Evolutionary conservation across 805 yeast species (phyloP).

Genomic region (Zygosaccharomyces lentus): DNA sequence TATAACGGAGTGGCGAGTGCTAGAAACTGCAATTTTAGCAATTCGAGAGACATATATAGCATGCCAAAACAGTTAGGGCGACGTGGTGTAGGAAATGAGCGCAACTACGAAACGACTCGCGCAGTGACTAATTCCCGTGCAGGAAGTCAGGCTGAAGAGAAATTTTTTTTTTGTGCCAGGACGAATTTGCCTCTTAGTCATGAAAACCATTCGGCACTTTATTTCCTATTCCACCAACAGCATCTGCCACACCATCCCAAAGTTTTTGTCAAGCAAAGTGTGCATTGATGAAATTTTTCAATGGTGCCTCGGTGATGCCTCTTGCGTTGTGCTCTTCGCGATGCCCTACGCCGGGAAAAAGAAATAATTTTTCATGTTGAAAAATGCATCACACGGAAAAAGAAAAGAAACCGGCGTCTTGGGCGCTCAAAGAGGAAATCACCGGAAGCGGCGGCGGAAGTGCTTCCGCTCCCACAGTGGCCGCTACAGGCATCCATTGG

Average conservation of each 20-base stretch:
- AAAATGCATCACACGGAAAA: not conserved
- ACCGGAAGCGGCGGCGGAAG: constrained; percentile 1
- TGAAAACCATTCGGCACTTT: not conserved
- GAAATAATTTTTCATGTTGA: not conserved
- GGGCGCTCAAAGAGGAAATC: not conserved
- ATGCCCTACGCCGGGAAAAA: not conserved
- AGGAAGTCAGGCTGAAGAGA: no score
- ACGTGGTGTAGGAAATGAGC: not conserved
- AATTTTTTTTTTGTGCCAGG: not conserved
- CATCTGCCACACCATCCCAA: no score
- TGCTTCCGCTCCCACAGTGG: no score
- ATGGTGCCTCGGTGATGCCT: no score
- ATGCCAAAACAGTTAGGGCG: not conserved
- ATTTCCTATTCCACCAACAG: no score
- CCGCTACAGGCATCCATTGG: no score
- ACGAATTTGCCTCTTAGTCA: not conserved
- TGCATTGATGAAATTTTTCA: no score
- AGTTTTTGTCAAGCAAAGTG: no score
- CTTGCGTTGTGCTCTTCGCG: no score
- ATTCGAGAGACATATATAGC: constrained; percentile 5
- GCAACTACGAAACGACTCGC: constrained; percentile 2
- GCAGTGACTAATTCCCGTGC: constrained; percentile 3
- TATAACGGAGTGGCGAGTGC: not conserved
- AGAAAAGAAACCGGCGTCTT: no score
- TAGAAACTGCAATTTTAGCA: constrained; percentile 2